phyloP scores from a whole-genome alignment of 441 rosid genomes.

The Geranium incanum region DNA sequence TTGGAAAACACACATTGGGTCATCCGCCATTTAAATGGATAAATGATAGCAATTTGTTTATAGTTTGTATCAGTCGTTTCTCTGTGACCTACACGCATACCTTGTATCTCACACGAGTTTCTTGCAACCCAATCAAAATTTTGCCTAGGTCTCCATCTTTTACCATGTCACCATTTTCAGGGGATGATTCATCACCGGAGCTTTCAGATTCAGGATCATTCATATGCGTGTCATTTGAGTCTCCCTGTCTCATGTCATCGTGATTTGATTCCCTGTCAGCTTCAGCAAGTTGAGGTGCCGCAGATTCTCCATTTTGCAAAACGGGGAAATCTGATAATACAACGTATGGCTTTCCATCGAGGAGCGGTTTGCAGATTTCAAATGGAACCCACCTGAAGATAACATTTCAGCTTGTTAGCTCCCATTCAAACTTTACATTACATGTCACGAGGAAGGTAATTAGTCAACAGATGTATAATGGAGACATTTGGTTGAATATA shows the following conservation, averaged over 20 bases:
- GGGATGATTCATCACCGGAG: constrained; percentile 40
- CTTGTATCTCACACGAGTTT: constrained; percentile 53
- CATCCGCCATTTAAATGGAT: background rate
- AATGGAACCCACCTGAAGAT: constrained; percentile 78
- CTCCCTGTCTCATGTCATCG: constrained; percentile 35
- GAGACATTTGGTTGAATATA: background rate
- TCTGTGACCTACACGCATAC: constrained; percentile 24
- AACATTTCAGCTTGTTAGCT: constrained; percentile 21
- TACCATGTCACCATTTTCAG: constrained; percentile 25
- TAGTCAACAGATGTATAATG: background rate
- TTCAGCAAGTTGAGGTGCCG: constrained; percentile 30
- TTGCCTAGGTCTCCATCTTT: constrained; percentile 37
- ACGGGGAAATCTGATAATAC: constrained; percentile 50
- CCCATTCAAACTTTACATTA: constrained; percentile 2
- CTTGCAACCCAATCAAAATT: constrained; percentile 42
- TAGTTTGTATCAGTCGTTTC: background rate
- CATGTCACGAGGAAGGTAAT: constrained; percentile 4
- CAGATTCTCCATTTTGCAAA: constrained; percentile 32
- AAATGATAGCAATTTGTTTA: background rate
- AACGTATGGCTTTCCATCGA: constrained; percentile 55
- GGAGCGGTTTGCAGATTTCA: constrained; percentile 54
- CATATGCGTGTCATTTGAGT: constrained; percentile 38
- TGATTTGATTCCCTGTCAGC: constrained; percentile 24
- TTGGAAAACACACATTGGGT: constrained; percentile 16
- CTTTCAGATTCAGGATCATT: constrained; percentile 42